Conservation (phyloP, 352 stramenopile genomes). For the Pythium pyrilobum region DNA sequence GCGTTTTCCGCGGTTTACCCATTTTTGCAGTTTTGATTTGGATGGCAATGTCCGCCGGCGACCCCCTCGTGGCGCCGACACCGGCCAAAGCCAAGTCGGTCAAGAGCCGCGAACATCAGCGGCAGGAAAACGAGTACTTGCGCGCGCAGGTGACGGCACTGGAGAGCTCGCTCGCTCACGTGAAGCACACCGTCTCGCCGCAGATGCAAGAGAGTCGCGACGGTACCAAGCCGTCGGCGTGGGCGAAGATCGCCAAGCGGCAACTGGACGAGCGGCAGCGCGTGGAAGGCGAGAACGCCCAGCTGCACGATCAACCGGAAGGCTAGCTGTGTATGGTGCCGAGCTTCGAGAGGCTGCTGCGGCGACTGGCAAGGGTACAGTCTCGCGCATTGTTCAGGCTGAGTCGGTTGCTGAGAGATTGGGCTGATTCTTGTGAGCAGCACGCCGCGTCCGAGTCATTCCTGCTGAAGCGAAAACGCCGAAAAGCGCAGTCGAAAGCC, state of each 20-base stretch:
- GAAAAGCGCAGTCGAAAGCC: neutral
- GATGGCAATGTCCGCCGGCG: too few relatives aligned
- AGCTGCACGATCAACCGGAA: slow-evolving; percentile 37
- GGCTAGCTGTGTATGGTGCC: slow-evolving; percentile 30
- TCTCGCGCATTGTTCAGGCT: neutral
- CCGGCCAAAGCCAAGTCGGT: neutral
- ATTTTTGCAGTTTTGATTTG: neutral
- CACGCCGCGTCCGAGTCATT: neutral
- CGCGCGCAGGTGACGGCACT: slow-evolving; percentile 22
- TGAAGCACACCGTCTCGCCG: too few relatives aligned
- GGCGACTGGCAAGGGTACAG: slow-evolving; percentile 16
- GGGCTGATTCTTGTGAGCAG: neutral
- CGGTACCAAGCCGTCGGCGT: neutral
- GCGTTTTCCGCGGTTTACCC: neutral
- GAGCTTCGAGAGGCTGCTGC: slow-evolving; percentile 33
- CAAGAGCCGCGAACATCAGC: slow-evolving; percentile 3
- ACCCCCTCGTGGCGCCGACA: too few relatives aligned
- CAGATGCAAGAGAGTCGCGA: neutral
- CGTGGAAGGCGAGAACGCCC: slow-evolving; percentile 38
- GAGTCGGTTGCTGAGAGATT: too few relatives aligned
- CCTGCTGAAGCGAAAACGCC: neutral
- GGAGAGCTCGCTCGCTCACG: slow-evolving; percentile 11
- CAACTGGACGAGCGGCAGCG: slow-evolving; percentile 30
- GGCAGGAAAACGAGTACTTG: slow-evolving; percentile 30
- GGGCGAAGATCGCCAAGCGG: slow-evolving; percentile 34